Base-by-base conservation (phyloP, 2,329 filamentous ascomycete genomes). In the Cucurbitaria berberidis region DNA sequence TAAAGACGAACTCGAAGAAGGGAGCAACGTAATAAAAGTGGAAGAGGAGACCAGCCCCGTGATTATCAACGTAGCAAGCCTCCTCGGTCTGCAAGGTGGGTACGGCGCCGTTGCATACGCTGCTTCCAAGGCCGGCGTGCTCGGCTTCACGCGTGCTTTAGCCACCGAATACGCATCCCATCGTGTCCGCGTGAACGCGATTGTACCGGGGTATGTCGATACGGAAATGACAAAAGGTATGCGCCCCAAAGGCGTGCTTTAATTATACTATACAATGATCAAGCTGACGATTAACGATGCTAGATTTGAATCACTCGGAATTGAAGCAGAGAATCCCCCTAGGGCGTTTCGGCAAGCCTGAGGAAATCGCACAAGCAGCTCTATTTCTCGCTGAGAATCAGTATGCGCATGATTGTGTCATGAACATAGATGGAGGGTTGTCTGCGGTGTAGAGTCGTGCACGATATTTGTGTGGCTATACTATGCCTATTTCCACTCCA, bases 361-460 rank as follows among this genome's bases (percentile, higher is more conserved):
- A 84, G 22, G 91, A 96, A 72, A 84, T 96, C 27, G 91, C 91
- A n/a, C 86, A 93, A 67, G 91, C 91, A 48, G 90, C 89, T 41
- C 69, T 88, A 24, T 96, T 96, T 73, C 81, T 96, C 15, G 88
- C 85, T 26, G 82, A 82, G 41, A 96, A 95, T 73, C 78, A 84
- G 57, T 96, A 93, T 75, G 89, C 91, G 50, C 93, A 93, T 73
- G 96, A 96, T 62, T 95, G 90, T 72, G 82, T 93, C 45, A 80
- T 96, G 45, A 95, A 93, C 72, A 80, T 96, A 24, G 92, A 96
- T 74, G 92, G 92, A 15, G 92, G 92, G 1, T 74, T 96, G 62
- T 92, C 89, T 73, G 89, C 89, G 45, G 64, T 77, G 4, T 74
- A 55, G 55, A 11, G n/a, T 27, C 15, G 13, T 5, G 6, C 13